Conservation (phyloP, 1,139 yeast genomes). For the Ogataea hybrid region DNA sequence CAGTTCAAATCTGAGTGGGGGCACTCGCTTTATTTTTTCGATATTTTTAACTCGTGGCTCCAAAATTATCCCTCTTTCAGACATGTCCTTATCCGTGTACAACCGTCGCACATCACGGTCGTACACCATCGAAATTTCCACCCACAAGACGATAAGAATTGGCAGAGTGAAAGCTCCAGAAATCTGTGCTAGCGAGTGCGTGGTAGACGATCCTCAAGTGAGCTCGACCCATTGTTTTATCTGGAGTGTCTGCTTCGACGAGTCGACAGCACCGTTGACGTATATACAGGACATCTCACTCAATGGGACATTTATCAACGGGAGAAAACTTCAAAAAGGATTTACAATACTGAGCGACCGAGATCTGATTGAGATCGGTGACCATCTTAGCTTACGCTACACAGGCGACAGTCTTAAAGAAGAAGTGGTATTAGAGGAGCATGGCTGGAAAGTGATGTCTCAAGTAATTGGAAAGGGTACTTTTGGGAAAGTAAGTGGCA, state of each 20-base stretch:
- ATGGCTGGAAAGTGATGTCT: slow-evolving; percentile 43
- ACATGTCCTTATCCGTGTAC: background rate
- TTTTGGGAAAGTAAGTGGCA: slow-evolving; percentile 48
- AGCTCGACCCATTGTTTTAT: slow-evolving; percentile 27
- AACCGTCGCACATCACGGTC: background rate
- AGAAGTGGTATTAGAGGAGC: slow-evolving; percentile 8
- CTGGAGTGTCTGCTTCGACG: slow-evolving; percentile 44
- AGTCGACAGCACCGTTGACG: slow-evolving; percentile 43
- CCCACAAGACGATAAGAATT: slow-evolving; percentile 66
- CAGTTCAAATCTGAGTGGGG: slow-evolving; percentile 26
- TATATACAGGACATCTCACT: slow-evolving; percentile 53
- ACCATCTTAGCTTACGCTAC: slow-evolving; percentile 33
- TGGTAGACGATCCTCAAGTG: slow-evolving; percentile 18
- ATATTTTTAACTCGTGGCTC: background rate
- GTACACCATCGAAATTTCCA: slow-evolving; percentile 40
- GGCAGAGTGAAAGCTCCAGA: slow-evolving; percentile 54
- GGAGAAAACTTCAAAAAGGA: slow-evolving; percentile 26
- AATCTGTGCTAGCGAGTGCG: slow-evolving; percentile 9
- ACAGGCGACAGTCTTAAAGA: slow-evolving; percentile 10
- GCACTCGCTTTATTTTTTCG: slow-evolving; percentile 9
- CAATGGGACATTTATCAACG: slow-evolving; percentile 54
- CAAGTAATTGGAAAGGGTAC: slow-evolving; percentile 57
- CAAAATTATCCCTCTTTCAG: slow-evolving; percentile 1
- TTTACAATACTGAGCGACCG: slow-evolving; percentile 41
- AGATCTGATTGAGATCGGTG: slow-evolving; percentile 42